These are phyloP conservation scores for Melanopsichium pennsylvanicum DNA, from an alignment of 1,284 basidiomycete species.

Conservation along the genomic window DNA sequence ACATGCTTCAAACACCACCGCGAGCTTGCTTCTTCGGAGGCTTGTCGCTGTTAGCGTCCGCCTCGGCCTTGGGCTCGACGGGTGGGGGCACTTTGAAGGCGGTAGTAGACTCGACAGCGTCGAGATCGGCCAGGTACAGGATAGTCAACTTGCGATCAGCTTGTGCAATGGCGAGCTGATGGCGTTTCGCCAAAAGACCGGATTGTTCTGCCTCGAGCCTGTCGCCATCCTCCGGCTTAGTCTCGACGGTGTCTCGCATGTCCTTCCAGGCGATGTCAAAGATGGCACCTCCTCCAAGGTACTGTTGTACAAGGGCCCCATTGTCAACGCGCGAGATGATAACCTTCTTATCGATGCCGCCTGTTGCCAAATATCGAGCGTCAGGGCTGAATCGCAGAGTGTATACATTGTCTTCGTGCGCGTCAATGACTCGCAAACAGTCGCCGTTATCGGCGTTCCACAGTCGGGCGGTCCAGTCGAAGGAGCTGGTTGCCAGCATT, in stretches of 20 bases:
- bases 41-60: constrained; percentile 19
- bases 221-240: constrained; percentile 40
- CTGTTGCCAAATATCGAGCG: constrained; percentile 60
- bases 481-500: constrained; percentile 63
- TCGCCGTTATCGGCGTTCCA: constrained; percentile 64
- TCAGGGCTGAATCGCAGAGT: constrained; percentile 60
- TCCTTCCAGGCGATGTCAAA: constrained; percentile 52
- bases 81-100: constrained; percentile 23
- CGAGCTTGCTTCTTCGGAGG: constrained; percentile 37
- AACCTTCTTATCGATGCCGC: constrained; percentile 61
- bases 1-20: constrained; percentile 19
- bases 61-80: constrained; percentile 18
- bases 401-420: constrained; percentile 62
- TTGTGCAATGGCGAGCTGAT: constrained; percentile 60
- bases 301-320: constrained; percentile 48
- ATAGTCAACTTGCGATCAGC: constrained; percentile 57
- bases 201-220: constrained; percentile 14
- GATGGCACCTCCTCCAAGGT: constrained; percentile 46
- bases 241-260: constrained; percentile 20
- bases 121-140: constrained; percentile 49
- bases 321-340: constrained; percentile 53
- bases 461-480: constrained; percentile 61
- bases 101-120: constrained; percentile 17
- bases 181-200: constrained; percentile 17
- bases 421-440: constrained; percentile 57